phyloP scores from a whole-genome alignment of 345 rosid species.

The Populus simonii region DNA sequence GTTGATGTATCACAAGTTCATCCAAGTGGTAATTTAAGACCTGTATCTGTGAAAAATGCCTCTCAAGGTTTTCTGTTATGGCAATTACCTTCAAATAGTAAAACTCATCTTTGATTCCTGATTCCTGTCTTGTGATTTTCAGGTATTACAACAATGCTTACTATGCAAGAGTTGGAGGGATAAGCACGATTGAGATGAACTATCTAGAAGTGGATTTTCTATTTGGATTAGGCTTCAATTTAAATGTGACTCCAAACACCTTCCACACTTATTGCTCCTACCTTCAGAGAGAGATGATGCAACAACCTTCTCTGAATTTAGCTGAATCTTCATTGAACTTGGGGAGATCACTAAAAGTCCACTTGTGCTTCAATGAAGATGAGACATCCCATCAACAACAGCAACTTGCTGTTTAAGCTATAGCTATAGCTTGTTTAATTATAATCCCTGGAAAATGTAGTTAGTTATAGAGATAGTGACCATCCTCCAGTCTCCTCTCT shows the following conservation, averaged over 20 bases:
- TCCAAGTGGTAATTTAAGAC: not conserved
- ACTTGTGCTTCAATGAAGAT: conserved; percentile 56
- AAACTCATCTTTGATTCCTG: too few species aligned
- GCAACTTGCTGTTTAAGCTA: conserved; percentile 51
- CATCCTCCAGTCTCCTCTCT: not conserved
- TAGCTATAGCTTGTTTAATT: not conserved
- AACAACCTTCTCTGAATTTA: conserved; percentile 36
- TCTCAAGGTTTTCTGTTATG: not conserved
- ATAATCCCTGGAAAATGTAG: conserved; percentile 13
- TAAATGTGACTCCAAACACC: conserved; percentile 76
- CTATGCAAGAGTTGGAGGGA: conserved; percentile 91
- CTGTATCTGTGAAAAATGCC: not conserved
- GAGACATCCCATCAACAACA: conserved; percentile 68
- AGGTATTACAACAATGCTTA: conserved; percentile 87
- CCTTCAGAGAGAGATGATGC: conserved; percentile 65
- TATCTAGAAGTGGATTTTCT: conserved; percentile 78
- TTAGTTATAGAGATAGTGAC: conserved; percentile 29
- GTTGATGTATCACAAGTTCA: not conserved
- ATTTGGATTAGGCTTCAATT: conserved; percentile 71
- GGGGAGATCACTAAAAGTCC: conserved; percentile 34
- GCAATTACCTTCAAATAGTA: not conserved
- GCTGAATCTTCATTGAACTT: conserved; percentile 29
- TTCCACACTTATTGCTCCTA: conserved; percentile 62
- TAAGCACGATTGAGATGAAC: conserved; percentile 83
- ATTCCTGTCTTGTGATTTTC: conserved; percentile 1